Evolutionary conservation across 768 basidiomycete species (phyloP).

Genomic region (Porphyrellus cyaneotinctus): DNA sequence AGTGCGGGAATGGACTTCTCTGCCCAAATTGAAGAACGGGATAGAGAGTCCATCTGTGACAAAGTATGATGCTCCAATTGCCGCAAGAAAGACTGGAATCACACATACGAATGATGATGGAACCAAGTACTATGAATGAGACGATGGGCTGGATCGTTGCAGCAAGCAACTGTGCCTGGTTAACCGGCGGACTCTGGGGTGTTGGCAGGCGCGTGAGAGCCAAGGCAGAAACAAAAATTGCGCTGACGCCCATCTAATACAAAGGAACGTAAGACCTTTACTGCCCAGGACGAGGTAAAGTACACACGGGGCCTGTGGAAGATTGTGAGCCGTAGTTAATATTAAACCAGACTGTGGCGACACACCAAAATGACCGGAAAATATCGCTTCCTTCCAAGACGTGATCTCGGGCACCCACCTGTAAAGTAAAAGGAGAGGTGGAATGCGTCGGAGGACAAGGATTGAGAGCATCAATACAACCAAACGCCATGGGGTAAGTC

Average conservation of each 20-base stretch:
- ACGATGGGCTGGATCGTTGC: constrained; percentile 77
- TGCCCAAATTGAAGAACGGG: constrained; percentile 57
- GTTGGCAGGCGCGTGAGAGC: constrained; percentile 59
- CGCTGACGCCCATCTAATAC: constrained; percentile 82
- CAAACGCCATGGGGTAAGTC: constrained; percentile 68
- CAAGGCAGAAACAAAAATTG: constrained; percentile 81
- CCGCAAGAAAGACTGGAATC: neutral
- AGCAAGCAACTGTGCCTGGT: constrained; percentile 70
- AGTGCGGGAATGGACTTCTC: constrained; percentile 43
- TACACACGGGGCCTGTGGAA: constrained; percentile 49
- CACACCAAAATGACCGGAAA: constrained; percentile 86
- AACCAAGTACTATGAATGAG: constrained; percentile 80
- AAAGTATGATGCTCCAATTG: neutral
- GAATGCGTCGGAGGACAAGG: constrained; percentile 75
- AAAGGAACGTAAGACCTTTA: neutral
- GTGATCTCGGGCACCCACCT: constrained; percentile 83
- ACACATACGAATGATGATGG: constrained; percentile 74
- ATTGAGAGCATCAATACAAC: constrained; percentile 63
- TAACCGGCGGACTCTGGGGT: constrained; percentile 56
- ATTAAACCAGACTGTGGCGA: constrained; percentile 3
- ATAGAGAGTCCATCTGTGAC: constrained; percentile 62
- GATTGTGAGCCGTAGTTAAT: neutral
- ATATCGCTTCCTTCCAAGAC: constrained; percentile 82
- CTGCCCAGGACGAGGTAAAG: neutral
- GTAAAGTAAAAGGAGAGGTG: constrained; percentile 71